Evolutionary conservation across 805 yeast species (phyloP).

Genomic region (Metschnikowia drakensbergensis): DNA sequence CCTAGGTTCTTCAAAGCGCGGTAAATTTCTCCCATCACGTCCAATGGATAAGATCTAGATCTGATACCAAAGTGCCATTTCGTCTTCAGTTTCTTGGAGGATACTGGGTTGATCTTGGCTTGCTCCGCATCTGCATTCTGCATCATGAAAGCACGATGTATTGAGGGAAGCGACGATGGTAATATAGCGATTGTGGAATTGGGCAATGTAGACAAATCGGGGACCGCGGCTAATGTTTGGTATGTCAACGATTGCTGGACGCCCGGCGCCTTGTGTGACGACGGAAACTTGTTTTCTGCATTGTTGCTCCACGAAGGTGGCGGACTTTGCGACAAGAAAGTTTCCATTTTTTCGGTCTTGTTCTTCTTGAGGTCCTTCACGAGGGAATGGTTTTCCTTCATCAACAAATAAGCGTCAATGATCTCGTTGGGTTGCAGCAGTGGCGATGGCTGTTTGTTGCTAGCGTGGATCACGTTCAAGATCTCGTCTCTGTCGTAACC

Average conservation of each 20-base stretch:
- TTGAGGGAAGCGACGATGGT: constrained; percentile 91
- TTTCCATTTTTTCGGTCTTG: constrained; percentile 51
- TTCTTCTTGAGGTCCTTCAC: constrained; percentile 61
- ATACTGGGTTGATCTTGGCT: constrained; percentile 45
- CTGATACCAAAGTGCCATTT: constrained; percentile 99
- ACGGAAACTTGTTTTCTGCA: constrained; percentile 14
- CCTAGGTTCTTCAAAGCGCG: constrained; percentile 89
- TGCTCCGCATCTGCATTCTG: constrained; percentile 35
- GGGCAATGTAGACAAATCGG: constrained; percentile 50
- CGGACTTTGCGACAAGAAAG: constrained; percentile 58
- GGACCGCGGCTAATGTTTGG: constrained; percentile 46
- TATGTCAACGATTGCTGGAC: constrained; percentile 44
- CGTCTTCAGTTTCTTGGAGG: constrained; percentile 82
- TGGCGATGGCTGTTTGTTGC: constrained; percentile 32
- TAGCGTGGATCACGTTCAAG: constrained; percentile 59
- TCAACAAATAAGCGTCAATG: constrained; percentile 77
- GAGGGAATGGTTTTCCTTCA: constrained; percentile 72
- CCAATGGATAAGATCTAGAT: constrained; percentile 92
- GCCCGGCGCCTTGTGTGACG: constrained; percentile 37
- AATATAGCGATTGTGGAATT: constrained; percentile 85
- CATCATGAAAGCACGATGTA: constrained; percentile 90
- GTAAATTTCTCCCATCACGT: constrained; percentile 98
- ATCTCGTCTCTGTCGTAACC: constrained; percentile 87
- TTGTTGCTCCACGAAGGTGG: constrained; percentile 44
- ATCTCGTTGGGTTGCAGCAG: constrained; percentile 59